These are phyloP conservation scores for Solanum neorickii DNA, from an alignment of 257 asterid genomes.

Conservation along the genomic window DNA sequence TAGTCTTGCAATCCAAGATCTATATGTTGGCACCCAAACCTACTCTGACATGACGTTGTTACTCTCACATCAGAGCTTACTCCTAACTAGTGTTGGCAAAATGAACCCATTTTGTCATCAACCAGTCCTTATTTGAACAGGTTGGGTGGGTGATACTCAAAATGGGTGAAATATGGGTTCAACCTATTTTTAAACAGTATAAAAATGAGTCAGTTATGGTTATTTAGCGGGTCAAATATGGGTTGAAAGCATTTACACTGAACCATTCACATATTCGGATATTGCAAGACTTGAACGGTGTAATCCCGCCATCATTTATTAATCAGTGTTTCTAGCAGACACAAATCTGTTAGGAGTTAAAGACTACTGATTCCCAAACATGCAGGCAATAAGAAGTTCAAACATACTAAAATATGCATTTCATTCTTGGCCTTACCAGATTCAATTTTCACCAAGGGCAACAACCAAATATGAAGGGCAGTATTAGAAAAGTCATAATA, in stretches of 20 bases:
- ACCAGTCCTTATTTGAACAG: neutral
- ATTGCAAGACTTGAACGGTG: neutral
- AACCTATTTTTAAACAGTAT: neutral
- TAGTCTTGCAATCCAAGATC: neutral
- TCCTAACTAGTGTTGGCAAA: neutral
- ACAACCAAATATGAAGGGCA: neutral
- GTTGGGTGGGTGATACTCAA: neutral
- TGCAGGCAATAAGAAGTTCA: neutral
- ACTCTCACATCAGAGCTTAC: neutral
- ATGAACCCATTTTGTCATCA: neutral
- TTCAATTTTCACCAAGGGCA: neutral
- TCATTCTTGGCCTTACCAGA: neutral
- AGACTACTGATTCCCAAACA: neutral
- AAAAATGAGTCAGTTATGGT: neutral
- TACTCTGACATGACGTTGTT: neutral
- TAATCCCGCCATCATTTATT: neutral
- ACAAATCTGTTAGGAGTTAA: neutral
- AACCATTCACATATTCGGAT: neutral
- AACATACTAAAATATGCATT: neutral
- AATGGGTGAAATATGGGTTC: neutral
- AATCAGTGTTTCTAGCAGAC: neutral
- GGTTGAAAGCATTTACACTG: neutral
- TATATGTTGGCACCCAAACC: neutral
- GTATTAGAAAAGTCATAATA: neutral
- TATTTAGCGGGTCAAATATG: neutral